Conservation (phyloP, 1,284 basidiomycete species). For the Volvariella volvacea region DNA sequence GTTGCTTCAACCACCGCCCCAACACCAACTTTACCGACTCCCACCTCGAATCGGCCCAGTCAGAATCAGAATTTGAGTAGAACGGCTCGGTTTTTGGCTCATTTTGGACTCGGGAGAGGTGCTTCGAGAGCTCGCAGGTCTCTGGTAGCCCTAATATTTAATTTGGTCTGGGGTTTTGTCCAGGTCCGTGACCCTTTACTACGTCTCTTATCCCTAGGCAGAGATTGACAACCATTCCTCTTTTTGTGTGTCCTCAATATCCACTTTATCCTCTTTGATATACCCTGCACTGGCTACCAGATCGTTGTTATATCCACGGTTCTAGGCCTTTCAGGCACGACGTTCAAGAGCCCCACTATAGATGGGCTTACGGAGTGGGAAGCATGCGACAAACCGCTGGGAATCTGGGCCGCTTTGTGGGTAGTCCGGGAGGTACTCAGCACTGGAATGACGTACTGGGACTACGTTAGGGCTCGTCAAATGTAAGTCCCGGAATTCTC, state of each 20-base stretch:
- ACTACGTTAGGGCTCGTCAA: constrained; percentile 43
- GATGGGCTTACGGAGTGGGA: constrained; percentile 48
- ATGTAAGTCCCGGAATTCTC: constrained; percentile 22
- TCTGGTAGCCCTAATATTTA: constrained; percentile 51
- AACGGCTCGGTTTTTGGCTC: constrained; percentile 27
- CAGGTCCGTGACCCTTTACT: constrained; percentile 41
- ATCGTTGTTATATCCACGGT: constrained; percentile 48
- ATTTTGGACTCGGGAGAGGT: constrained; percentile 52
- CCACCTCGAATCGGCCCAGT: no score
- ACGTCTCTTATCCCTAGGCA: background rate
- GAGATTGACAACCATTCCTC: constrained; percentile 3
- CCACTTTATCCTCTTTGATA: no score
- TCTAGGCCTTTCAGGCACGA: constrained; percentile 40
- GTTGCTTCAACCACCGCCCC: background rate
- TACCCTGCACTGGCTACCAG: constrained; percentile 24
- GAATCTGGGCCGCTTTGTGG: constrained; percentile 69
- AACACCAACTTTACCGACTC: background rate
- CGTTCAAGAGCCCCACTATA: constrained; percentile 41
- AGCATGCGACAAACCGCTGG: constrained; percentile 62
- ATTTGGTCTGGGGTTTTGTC: constrained; percentile 42
- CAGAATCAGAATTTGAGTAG: background rate
- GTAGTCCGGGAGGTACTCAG: constrained; percentile 49
- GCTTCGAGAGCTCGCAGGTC: constrained; percentile 51
- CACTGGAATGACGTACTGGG: constrained; percentile 51
- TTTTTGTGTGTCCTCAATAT: no score